Evolutionary conservation across 2,329 filamentous ascomycete species (phyloP), one percentile per base, ranked within the genome.

Genomic region (Coniochaeta ligniaria): DNA sequence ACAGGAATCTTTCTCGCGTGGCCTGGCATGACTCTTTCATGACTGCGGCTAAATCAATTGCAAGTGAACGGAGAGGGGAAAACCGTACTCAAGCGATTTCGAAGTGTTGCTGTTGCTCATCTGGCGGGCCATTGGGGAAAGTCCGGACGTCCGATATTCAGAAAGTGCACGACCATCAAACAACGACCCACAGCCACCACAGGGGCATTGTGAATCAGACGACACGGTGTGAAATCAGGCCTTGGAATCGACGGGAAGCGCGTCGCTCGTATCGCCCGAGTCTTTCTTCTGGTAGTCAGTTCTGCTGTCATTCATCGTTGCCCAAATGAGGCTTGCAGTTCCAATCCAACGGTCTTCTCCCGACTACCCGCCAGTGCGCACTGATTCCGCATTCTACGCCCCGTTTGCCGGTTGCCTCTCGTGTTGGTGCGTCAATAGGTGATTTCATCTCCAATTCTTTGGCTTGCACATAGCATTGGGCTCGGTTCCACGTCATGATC

Each of bases 21-120:
- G 47, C 14, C 47, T 28, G 22, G 47, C 26, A 52, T 26, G 47
- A 31, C 16, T 31, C 5, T 31, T 31, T 24, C 17, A 24, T 16
- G 22, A 38, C n/a, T 59, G 62, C 65, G 65, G 65, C 65, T 66
- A 67, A 66, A 66, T 66, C 63, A 50, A 64, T 36, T 59, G 36
- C 63, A 64, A 66, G 64, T 64, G 62, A 62, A 58, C 60, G 58
- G 47, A 55, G 63, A 60, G 20, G 54, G 28, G 60, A 59, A 59
- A 62, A 61, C 63, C 63, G 60, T 35, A 22, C 58, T 60, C 38
- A 55, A 60, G 61, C 55, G 62, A 64, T 63, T 65, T 63, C 62
- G 61, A 60, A 50, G 62, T 52, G 47, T 31, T 52, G 47, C 47
- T 6, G 24, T 52, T 52, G 47, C 26, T 52, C 47, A 52, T 52